These are phyloP conservation scores for Fragaria iinumae DNA, from an alignment of 306 rosid genomes.

Conservation along the genomic window DNA sequence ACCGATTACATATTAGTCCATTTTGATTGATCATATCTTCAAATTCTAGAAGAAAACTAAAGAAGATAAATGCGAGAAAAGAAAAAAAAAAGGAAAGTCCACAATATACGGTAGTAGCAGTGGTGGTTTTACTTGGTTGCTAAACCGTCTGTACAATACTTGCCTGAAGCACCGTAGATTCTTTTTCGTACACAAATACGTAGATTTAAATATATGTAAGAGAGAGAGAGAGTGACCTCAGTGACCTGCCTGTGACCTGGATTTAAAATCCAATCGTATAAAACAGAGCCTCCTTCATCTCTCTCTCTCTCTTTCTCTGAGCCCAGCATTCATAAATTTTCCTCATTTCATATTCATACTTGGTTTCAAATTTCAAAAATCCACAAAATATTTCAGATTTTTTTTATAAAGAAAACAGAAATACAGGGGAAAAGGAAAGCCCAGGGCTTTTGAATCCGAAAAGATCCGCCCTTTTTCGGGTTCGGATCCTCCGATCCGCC, in stretches of 20 bases:
- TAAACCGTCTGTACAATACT: not conserved
- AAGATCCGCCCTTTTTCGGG: slow-evolving; percentile 51
- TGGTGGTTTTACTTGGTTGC: not conserved
- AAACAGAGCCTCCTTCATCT: not conserved
- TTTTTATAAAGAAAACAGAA: not conserved
- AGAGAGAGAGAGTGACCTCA: slow-evolving; percentile 4
- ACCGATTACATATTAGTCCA: too few species aligned
- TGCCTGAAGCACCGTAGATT: slow-evolving; percentile 22
- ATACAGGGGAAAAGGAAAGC: not conserved
- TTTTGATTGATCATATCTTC: not conserved
- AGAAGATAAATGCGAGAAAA: not conserved
- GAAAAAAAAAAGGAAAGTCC: not conserved
- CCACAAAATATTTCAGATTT: not conserved
- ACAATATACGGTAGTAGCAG: not conserved
- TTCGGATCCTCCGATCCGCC: slow-evolving; percentile 59
- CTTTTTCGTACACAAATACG: not conserved
- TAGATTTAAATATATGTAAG: not conserved
- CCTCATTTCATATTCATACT: not conserved
- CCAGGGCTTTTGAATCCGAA: slow-evolving; percentile 38
- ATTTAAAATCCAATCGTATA: slow-evolving; percentile 17
- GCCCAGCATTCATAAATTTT: slow-evolving; percentile 7
- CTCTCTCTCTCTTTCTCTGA: not conserved
- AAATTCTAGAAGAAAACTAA: slow-evolving; percentile 1
- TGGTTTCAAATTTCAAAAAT: slow-evolving; percentile 32
- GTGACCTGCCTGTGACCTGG: slow-evolving; percentile 19